phyloP scores from a whole-genome alignment of 2,329 filamentous ascomycete genomes.

The Fusarium mexicanum region DNA sequence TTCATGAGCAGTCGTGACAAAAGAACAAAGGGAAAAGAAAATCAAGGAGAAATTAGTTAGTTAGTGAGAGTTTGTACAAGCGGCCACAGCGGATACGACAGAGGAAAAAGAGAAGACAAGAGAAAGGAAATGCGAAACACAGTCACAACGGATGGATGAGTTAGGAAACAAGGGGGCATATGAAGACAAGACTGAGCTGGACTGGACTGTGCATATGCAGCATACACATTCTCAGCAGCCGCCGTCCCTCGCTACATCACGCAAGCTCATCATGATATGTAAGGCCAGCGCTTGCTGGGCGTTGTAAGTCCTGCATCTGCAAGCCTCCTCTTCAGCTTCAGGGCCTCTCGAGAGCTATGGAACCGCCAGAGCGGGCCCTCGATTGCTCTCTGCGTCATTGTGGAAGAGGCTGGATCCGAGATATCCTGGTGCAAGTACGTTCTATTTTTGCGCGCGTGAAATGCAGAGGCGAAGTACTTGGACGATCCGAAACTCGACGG shows the following conservation, averaged over 20 bases:
- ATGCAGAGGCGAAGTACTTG: not conserved
- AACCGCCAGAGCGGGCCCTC: constrained; percentile 33
- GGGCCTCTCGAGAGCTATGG: constrained; percentile 10
- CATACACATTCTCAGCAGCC: constrained; percentile 21
- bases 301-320: constrained; percentile 33
- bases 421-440: constrained; percentile 17
- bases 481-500: constrained; percentile 26
- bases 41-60: constrained; percentile 11
- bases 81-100: constrained; percentile 21
- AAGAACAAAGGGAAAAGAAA: constrained; percentile 24
- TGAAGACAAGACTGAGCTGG: constrained; percentile 10
- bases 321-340: constrained; percentile 35
- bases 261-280: not conserved
- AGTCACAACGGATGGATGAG: constrained; percentile 9
- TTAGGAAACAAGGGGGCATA: constrained; percentile 29
- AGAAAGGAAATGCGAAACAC: constrained; percentile 28
- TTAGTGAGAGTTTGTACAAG: constrained; percentile 8
- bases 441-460: constrained; percentile 25
- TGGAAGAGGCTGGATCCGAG: constrained; percentile 7
- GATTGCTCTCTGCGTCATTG: constrained; percentile 24
- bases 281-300: constrained; percentile 34
- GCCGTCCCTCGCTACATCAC: constrained; percentile 11
- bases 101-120: constrained; percentile 7
- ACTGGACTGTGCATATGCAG: not conserved
- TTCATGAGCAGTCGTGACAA: constrained; percentile 40